Base-by-base conservation (phyloP, 2,329 filamentous ascomycete species). In the Magnaporthiopsis poae region DNA sequence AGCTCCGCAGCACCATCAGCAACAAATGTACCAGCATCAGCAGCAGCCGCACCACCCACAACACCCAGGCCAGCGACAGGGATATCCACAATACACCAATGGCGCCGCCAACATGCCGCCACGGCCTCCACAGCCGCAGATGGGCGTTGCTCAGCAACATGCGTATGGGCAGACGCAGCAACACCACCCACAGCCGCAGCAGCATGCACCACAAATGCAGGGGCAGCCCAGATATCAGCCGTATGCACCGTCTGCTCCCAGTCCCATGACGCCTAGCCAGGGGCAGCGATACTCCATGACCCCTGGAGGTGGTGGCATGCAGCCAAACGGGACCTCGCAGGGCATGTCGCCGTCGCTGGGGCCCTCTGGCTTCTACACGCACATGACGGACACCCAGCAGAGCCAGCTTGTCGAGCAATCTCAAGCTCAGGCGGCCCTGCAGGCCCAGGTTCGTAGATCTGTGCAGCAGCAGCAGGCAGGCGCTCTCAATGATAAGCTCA, bases 401-500 rank as follows among this genome's bases (percentile, higher is more conserved):
- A 65, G 39, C n/a, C 67, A 67, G 78, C 1, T 75, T 77, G 60
- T 80, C 80, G 0, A 65, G 64, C 64, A 65, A 35, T 60, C 64
- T 2, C 61, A 62, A n/a, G 61, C 61, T 8, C 39, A 52, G 39
- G 39, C 39, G 39, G 39, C 39, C 15, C 39, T 52, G 39, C 39
- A 52, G 18, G 39, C 39, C 31, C 25, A 62, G 61, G 31, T 62
- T 7, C 64, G 64, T n/a, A 31, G 64, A 25, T 60, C 72, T 36
- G 71, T 70, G 1, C 71, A 74, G 62, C 72, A 73, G 67, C 31
- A 31, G 31, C 65, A 78, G 35, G 76, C 76, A 29, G 73, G 74
- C 67, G 76, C 77, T 67, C 79, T 79, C 66, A 75, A 75, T 27
- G 77, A 79, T 62, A 80, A 78, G 71, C 75, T 78, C 71, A 15